Conservation (phyloP, 345 rosid genomes). For the Populus alba region DNA sequence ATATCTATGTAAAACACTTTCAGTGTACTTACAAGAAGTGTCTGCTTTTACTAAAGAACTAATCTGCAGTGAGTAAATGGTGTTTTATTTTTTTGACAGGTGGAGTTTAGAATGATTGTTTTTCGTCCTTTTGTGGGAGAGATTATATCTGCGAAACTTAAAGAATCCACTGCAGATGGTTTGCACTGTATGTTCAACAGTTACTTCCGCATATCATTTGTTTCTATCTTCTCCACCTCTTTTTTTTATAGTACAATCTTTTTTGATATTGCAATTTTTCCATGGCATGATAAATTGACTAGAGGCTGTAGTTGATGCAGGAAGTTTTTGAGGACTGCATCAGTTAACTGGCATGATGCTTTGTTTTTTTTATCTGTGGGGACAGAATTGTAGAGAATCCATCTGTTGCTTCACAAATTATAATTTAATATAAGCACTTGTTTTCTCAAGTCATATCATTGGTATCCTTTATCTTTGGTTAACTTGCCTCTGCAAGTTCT, state of each 20-base stretch:
- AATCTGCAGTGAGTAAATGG: not conserved
- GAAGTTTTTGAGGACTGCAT: not conserved
- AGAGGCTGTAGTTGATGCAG: not conserved
- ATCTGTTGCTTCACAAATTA: no score
- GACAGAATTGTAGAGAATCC: no score
- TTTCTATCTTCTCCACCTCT: not conserved
- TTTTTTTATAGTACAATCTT: not conserved
- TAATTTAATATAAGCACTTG: no score
- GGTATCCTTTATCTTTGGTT: no score
- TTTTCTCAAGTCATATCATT: no score
- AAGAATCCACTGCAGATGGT: slow-evolving; percentile 65
- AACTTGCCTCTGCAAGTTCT: no score
- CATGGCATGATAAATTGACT: not conserved
- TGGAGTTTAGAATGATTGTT: slow-evolving; percentile 60
- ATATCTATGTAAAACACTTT: not conserved
- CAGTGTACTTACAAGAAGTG: not conserved
- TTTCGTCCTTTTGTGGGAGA: slow-evolving; percentile 94
- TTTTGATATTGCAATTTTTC: not conserved
- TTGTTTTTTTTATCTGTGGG: no score
- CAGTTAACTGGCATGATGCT: not conserved
- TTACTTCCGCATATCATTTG: not conserved
- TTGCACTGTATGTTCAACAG: slow-evolving; percentile 62
- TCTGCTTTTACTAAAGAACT: no score
- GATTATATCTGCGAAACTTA: slow-evolving; percentile 67
- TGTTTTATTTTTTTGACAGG: slow-evolving; percentile 43